A percentile compares a stretch with the other conserved stretches of the same genome.
phyloP scores from a whole-genome alignment of 2,329 filamentous ascomycete species.

The Monosporascus sp. region DNA sequence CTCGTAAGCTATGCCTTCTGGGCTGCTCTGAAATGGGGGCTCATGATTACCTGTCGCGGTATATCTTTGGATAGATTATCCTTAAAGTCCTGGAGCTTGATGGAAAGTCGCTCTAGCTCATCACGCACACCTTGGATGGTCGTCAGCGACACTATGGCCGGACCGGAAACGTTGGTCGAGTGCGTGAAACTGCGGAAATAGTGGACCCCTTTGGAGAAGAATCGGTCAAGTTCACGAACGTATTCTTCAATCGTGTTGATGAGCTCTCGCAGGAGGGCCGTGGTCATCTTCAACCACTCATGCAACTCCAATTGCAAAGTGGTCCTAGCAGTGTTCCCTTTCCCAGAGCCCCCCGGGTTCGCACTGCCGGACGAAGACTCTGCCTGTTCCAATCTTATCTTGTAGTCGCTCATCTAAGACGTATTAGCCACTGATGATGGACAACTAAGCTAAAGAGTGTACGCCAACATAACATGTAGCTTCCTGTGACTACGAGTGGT shows the following conservation, averaged over 20 bases:
- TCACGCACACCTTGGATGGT: background rate
- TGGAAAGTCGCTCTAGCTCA: background rate
- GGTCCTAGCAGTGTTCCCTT: background rate
- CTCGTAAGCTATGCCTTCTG: background rate
- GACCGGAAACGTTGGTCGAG: background rate
- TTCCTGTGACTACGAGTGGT: background rate
- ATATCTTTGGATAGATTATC: background rate
- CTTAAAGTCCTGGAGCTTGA: slow-evolving; percentile 1
- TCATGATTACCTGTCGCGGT: background rate
- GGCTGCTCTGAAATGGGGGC: background rate
- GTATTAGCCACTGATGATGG: background rate
- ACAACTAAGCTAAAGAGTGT: too few relatives aligned
- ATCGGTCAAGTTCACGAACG: background rate
- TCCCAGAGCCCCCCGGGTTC: background rate
- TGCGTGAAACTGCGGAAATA: slow-evolving; percentile 1
- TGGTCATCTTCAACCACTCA: slow-evolving; percentile 5
- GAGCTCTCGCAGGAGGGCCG: slow-evolving; percentile 2
- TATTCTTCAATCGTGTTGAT: background rate
- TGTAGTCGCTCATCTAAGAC: background rate
- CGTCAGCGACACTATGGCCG: background rate
- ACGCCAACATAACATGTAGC: background rate
- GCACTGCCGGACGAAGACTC: background rate
- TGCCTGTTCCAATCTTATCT: background rate
- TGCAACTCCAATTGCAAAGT: slow-evolving; percentile 2
- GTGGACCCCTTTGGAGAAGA: slow-evolving; percentile 2